These are phyloP conservation scores for Kodamaea sagamina DNA, from an alignment of 805 yeast genomes.

Conservation along the genomic window DNA sequence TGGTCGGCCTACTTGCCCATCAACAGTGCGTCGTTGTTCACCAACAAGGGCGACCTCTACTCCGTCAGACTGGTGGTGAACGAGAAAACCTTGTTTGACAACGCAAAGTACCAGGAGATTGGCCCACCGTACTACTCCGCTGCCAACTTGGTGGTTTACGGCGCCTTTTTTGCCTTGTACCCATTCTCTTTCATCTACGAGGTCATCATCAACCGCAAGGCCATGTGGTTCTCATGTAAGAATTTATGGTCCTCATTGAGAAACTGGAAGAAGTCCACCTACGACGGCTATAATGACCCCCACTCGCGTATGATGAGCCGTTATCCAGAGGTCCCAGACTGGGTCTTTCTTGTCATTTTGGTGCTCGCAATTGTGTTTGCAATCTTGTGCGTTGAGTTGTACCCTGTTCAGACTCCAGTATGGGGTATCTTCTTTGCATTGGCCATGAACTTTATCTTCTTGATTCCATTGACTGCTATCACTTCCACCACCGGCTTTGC, in stretches of 20 bases:
- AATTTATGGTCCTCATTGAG: constrained; percentile 18
- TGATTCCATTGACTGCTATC: constrained; percentile 34
- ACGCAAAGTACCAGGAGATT: constrained; percentile 19
- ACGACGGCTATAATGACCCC: constrained; percentile 37
- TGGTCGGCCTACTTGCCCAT: constrained; percentile 35
- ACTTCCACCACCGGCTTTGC: constrained; percentile 33
- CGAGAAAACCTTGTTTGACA: constrained; percentile 15
- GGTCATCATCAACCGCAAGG: constrained; percentile 17
- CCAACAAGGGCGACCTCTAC: constrained; percentile 27
- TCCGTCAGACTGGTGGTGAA: constrained; percentile 17
- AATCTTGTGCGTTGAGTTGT: constrained; percentile 32
- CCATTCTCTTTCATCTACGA: constrained; percentile 28
- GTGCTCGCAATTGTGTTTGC: constrained; percentile 31
- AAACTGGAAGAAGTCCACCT: constrained; percentile 26
- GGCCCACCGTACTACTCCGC: constrained; percentile 28
- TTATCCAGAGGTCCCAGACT: constrained; percentile 39
- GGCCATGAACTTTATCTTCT: constrained; percentile 34
- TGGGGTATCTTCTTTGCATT: constrained; percentile 39
- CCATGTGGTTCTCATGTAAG: constrained; percentile 17
- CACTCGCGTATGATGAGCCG: constrained; percentile 34
- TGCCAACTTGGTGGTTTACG: constrained; percentile 24
- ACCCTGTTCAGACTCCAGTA: constrained; percentile 37
- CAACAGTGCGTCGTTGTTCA: constrained; percentile 24
- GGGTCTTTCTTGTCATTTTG: constrained; percentile 29
- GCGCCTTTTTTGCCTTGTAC: constrained; percentile 26